Conservation (phyloP, 2,329 filamentous ascomycete species). For the Fonsecaea monophora region DNA sequence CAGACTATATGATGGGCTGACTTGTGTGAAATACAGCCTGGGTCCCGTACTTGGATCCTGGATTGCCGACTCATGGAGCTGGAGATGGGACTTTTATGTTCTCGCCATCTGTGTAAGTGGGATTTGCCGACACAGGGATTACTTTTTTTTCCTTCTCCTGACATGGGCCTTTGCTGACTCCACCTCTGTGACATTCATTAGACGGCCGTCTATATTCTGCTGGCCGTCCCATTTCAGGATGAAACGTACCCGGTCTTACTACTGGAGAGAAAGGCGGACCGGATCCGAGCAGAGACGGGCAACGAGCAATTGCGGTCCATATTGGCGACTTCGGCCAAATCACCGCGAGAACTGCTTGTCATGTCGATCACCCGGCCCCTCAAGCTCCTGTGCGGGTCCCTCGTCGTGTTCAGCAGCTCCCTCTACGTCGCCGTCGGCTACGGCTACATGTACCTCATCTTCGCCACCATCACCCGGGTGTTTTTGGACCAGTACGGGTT, state of each 20-base stretch:
- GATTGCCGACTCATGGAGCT: slow-evolving; percentile 43
- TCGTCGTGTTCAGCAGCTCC: slow-evolving; percentile 60
- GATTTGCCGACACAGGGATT: no score
- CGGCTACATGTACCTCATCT: slow-evolving; percentile 61
- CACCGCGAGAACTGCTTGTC: slow-evolving; percentile 58
- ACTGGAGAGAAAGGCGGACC: slow-evolving; percentile 47
- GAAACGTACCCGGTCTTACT: slow-evolving; percentile 49
- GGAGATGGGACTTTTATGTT: slow-evolving; percentile 58
- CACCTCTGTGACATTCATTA: not conserved
- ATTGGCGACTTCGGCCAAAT: slow-evolving; percentile 45
- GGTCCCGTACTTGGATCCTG: not conserved
- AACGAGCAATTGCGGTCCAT: slow-evolving; percentile 45
- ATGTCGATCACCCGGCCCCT: slow-evolving; percentile 57
- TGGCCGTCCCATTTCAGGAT: not conserved
- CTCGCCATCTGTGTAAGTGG: slow-evolving; percentile 49
- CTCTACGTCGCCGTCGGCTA: slow-evolving; percentile 60
- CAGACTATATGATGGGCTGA: no score
- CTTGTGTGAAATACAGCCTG: slow-evolving; percentile 32
- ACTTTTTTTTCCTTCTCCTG: not conserved
- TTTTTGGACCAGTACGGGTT: slow-evolving; percentile 59
- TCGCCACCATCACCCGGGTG: slow-evolving; percentile 60
- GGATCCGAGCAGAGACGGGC: slow-evolving; percentile 51
- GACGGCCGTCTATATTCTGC: not conserved
- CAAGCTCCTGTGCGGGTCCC: slow-evolving; percentile 59
- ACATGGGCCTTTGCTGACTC: not conserved